Evolutionary conservation across 1,284 basidiomycete genomes (phyloP).

Genomic region (Athelia sp.): DNA sequence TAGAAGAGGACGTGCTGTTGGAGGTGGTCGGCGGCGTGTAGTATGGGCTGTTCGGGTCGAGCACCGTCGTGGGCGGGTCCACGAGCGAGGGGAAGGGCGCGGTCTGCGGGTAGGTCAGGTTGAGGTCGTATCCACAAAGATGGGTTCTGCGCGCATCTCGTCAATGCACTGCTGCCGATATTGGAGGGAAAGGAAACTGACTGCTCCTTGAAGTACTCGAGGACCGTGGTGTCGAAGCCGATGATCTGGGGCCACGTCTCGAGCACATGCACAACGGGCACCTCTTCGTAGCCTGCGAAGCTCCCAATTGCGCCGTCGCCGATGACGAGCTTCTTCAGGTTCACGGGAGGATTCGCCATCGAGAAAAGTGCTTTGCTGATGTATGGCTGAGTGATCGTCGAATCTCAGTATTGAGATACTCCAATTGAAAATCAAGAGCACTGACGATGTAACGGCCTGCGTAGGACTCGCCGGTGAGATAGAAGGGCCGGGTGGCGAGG

Average conservation of each 20-base stretch:
- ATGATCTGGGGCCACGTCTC: conserved; percentile 73
- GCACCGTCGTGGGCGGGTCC: neutral
- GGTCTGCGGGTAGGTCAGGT: conserved; percentile 65
- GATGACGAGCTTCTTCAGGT: conserved; percentile 60
- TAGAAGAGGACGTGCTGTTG: neutral
- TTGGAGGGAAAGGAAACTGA: conserved; percentile 30
- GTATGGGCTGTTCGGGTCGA: neutral
- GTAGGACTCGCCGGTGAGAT: conserved; percentile 64
- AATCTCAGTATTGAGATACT: neutral
- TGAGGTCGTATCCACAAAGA: conserved; percentile 62
- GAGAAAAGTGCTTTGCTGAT: conserved; percentile 66
- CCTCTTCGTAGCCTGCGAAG: conserved; percentile 39
- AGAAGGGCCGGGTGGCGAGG: conserved; percentile 52
- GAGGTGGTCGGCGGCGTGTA: neutral
- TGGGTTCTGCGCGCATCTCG: conserved; percentile 35
- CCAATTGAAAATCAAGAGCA: conserved; percentile 2
- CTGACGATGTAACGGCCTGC: conserved; percentile 61
- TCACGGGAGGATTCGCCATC: conserved; percentile 60
- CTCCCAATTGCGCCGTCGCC: conserved; percentile 59
- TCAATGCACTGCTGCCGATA: conserved; percentile 1
- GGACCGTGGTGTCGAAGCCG: conserved; percentile 60
- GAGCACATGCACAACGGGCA: conserved; percentile 52
- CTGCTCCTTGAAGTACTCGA: conserved; percentile 65
- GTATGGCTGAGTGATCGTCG: conserved; percentile 48
- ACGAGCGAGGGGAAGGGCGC: conserved; percentile 44